Evolutionary conservation across 768 basidiomycete genomes (phyloP).

Genomic region (Macrolepiota albuminosa): DNA sequence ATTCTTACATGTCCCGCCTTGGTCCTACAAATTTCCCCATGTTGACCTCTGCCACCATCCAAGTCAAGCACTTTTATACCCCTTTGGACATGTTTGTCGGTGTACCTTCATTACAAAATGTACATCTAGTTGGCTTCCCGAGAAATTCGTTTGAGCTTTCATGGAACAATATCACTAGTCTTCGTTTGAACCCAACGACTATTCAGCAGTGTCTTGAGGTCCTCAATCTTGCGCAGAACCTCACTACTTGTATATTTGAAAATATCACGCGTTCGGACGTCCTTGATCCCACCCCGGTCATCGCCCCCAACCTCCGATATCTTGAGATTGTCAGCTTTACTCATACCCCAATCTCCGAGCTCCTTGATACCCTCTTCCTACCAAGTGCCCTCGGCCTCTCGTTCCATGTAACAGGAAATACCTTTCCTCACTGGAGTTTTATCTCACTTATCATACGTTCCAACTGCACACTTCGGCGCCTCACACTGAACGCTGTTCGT

Average conservation of each 20-base stretch:
- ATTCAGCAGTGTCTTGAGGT: slow-evolving; percentile 15
- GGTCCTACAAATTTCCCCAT: slow-evolving; percentile 11
- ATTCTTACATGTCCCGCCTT: slow-evolving; percentile 7
- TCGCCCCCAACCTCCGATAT: slow-evolving; percentile 10
- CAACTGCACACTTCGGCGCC: slow-evolving; percentile 8
- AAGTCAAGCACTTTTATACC: slow-evolving; percentile 3
- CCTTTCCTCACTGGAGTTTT: slow-evolving; percentile 17
- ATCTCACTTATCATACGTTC: slow-evolving; percentile 16
- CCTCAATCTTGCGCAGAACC: slow-evolving; percentile 10
- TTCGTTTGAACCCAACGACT: slow-evolving; percentile 15
- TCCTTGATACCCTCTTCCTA: slow-evolving; percentile 14
- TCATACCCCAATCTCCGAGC: slow-evolving; percentile 16
- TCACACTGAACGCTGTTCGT: slow-evolving; percentile 15
- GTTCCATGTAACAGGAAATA: slow-evolving; percentile 16
- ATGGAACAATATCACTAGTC: slow-evolving; percentile 12
- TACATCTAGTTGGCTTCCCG: slow-evolving; percentile 12
- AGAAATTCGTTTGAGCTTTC: slow-evolving; percentile 10
- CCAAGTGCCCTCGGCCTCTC: slow-evolving; percentile 10
- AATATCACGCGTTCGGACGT: slow-evolving; percentile 17
- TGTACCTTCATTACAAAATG: slow-evolving; percentile 12
- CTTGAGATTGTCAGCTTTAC: slow-evolving; percentile 15
- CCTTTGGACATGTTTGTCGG: slow-evolving; percentile 10
- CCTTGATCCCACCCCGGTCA: slow-evolving; percentile 13
- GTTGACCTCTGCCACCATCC: slow-evolving; percentile 6
- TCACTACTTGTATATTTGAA: slow-evolving; percentile 15